Evolutionary conservation across 352 stramenopile species (phyloP), one percentile per base, ranked within the genome.

Genomic region (Paralagenidium karlingii): DNA sequence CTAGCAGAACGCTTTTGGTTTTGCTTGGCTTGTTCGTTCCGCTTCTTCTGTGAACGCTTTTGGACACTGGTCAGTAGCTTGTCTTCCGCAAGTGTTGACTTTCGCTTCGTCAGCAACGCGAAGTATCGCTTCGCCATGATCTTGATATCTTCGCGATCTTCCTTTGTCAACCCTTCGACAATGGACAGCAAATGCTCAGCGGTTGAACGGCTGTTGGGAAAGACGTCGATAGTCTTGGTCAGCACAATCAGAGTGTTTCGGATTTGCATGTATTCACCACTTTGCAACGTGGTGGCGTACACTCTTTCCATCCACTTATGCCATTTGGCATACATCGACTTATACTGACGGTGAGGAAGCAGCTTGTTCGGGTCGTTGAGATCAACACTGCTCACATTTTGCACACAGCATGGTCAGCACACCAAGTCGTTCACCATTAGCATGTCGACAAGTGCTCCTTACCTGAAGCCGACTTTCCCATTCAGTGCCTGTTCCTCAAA

Each of bases 41-140:
- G 41, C 3, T 20, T 44, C 28, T 48, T 63, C 24, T 53, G n/a
- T n/a, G n/a, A n/a, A n/a, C n/a, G n/a, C n/a, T n/a, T n/a, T n/a
- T n/a, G n/a, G n/a, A n/a, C n/a, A n/a, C n/a, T n/a, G n/a, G n/a
- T n/a, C n/a, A n/a, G n/a, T n/a, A n/a, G n/a, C 36, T 67, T 76
- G 25, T 87, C 71, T 11, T 89, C 76, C 0, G 71, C 53, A 1
- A 90, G 63, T 2, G 75, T 66, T 2, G 45, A 32, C 41, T 85
- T 84, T 25, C 73, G 60, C 49, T 89, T 87, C 16, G 71, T 85
- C 15, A 94, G 48, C 15, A 94, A 46, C 24, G 75, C 74, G 42
- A 67, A 84, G 52, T 94, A 94, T 6, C 80, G 70, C 40, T 81
- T 82, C 12, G 80, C 77, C 80, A 94, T 94, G 34, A 90, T 87